Percentiles rank a stretch among this genome's conserved stretches.
These are phyloP conservation scores for Yarrowia alimentaria DNA, from an alignment of 805 yeast genomes.

Conservation along the genomic window DNA sequence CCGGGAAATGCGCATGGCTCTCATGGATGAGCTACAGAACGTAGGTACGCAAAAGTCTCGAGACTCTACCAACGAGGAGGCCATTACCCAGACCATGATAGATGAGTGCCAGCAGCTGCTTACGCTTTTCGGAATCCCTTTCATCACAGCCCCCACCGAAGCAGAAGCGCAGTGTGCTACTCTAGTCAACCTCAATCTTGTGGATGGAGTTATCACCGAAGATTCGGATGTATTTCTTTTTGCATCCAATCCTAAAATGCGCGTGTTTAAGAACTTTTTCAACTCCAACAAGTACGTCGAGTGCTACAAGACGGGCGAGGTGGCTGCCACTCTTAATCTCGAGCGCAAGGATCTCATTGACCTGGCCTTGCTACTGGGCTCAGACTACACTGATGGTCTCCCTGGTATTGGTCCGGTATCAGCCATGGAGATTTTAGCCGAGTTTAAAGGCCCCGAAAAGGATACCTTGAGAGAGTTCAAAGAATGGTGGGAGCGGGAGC, in stretches of 20 bases:
- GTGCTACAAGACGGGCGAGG: constrained; percentile 60
- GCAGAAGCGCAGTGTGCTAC: constrained; percentile 99
- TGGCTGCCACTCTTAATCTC: constrained; percentile 65
- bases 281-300: constrained; percentile 91
- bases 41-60: constrained; percentile 60
- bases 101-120: constrained; percentile 86
- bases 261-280: constrained; percentile 86
- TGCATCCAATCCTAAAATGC: constrained; percentile 59
- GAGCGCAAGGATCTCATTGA: constrained; percentile 65
- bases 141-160: constrained; percentile 94
- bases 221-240: constrained; percentile 95
- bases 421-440: constrained; percentile 86
- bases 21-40: constrained; percentile 73
- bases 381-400: constrained; percentile 92
- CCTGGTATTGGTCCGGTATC: constrained; percentile 93
- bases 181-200: constrained; percentile 61
- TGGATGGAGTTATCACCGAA: constrained; percentile 95
- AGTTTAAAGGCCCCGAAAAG: constrained; percentile 52
- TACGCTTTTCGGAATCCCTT: constrained; percentile 89
- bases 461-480: constrained; percentile 47
- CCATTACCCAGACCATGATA: constrained; percentile 82
- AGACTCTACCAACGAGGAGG: constrained; percentile 47
- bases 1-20: constrained; percentile 57
- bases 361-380: constrained; percentile 80
- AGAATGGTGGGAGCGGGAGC: constrained; percentile 58